Percentiles rank a stretch among this genome's conserved stretches.
These are phyloP conservation scores for Afroboletus lepidellus DNA, from an alignment of 1,284 basidiomycete genomes.

Conservation along the genomic window DNA sequence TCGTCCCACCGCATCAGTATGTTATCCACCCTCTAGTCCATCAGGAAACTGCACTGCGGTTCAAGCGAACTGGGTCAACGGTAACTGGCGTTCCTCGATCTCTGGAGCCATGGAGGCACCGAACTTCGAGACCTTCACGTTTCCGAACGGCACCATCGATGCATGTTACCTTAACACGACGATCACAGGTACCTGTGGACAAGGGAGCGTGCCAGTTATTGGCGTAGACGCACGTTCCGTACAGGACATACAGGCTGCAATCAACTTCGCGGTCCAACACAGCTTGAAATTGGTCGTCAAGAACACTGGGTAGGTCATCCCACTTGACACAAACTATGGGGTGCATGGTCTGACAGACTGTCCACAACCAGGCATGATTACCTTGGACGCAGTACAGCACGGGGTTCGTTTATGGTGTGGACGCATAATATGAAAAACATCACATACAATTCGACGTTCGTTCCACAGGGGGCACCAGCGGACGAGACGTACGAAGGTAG, in stretches of 20 bases:
- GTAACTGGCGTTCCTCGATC: constrained; percentile 40
- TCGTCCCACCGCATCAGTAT: constrained; percentile 25
- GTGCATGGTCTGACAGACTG: not conserved
- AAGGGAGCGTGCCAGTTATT: constrained; percentile 18
- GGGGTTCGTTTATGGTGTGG: not conserved
- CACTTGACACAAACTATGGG: not conserved
- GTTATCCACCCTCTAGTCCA: constrained; percentile 23
- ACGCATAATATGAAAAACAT: not conserved
- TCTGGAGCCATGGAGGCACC: constrained; percentile 41
- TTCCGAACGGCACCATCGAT: constrained; percentile 40
- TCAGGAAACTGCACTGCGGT: constrained; percentile 32
- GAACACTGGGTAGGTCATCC: not conserved
- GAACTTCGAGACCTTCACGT: constrained; percentile 42
- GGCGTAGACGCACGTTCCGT: constrained; percentile 32
- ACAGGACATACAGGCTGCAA: not conserved
- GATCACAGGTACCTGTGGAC: constrained; percentile 11
- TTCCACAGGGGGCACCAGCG: not conserved
- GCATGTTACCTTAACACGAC: constrained; percentile 24
- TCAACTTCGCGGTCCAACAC: not conserved
- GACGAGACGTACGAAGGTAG: not conserved
- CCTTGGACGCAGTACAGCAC: not conserved
- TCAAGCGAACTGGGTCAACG: constrained; percentile 29
- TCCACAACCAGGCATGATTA: not conserved
- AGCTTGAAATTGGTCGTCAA: not conserved
- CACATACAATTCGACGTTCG: not conserved